These are phyloP conservation scores for Teratosphaeria destructans DNA, from an alignment of 2,329 filamentous ascomycete species.

Conservation along the genomic window DNA sequence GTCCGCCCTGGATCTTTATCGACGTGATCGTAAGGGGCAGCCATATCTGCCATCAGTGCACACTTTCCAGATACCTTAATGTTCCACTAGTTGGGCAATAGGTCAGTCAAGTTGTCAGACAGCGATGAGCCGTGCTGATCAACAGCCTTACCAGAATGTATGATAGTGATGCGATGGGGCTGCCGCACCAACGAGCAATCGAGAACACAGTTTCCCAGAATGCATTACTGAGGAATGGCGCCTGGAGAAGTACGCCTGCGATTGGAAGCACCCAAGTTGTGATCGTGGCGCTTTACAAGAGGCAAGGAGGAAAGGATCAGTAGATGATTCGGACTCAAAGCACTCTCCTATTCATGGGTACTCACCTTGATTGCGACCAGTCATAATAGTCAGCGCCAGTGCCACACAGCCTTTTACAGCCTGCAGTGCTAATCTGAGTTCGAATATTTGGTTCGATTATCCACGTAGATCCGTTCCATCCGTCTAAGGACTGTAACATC, in stretches of 20 bases:
- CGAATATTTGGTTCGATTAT: conserved; percentile 10
- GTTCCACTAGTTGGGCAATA: conserved; percentile 24
- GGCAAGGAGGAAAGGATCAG: background rate
- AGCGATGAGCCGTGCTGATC: background rate
- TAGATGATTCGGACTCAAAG: conserved; percentile 1
- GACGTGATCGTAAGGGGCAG: conserved; percentile 21
- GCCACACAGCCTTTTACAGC: conserved; percentile 28
- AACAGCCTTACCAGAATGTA: conserved; percentile 21
- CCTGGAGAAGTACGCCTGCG: conserved; percentile 30
- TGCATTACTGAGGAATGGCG: conserved; percentile 32
- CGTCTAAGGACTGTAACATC: background rate
- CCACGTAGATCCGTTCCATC: conserved; percentile 11
- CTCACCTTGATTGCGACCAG: conserved; percentile 19
- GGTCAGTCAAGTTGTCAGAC: background rate
- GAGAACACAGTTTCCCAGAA: conserved; percentile 27
- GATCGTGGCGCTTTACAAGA: conserved; percentile 17
- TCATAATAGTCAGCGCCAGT: conserved; percentile 22
- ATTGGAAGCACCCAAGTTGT: conserved; percentile 33
- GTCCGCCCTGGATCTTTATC: conserved; percentile 16
- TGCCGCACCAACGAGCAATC: conserved; percentile 28
- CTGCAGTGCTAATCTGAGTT: conserved; percentile 25
- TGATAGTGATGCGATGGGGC: conserved; percentile 27
- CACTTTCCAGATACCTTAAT: conserved; percentile 31
- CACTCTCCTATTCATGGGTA: background rate
- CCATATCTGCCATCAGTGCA: conserved; percentile 31